Base-by-base conservation (phyloP, 1,139 yeast genomes). In the Saccharomycopsis crataegensis region DNA sequence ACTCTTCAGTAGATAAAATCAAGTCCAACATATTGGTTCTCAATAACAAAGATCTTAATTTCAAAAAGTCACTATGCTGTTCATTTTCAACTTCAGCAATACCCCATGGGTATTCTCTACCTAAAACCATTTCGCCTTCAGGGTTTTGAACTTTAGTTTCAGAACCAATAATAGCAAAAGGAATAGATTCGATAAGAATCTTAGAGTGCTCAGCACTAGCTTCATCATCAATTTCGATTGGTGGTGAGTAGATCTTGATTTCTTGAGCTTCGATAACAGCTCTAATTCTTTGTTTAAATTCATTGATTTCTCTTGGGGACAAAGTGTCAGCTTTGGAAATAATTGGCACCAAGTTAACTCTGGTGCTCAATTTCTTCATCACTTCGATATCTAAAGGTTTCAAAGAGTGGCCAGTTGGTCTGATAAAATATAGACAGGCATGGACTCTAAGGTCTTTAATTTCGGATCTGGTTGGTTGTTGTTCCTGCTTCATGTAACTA, bases 21-120 rank as follows among this genome's bases (percentile, higher is more conserved):
- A 93, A 77, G 69, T 93, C 99, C 66, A 94, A 79, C 89, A 93
- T 81, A 71, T 93, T 93, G 33, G 96, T 88, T 72, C 99, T 85
- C 67, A 94, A 77, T 59, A 93, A 73, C 64, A 93, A 77, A 61
- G 91, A 81, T 71, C 99, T 84, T 65, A 93, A 78, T 70, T 90
- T 90, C 70, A 89, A 83, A 74, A 94, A 93, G 70, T 93, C 99
- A 72, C 97, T 91, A 68, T 93, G 98, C 58, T 79, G 78, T 66
- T 91, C 98, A 69, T 93, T 93, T 70, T 93, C 99, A 52, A 93
- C 96, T 70, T 93, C 98, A 51, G 93, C 98, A 53, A 88, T 76
- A 46, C 99, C 99, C 99, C 99, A 93, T 59, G 96, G 91, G 67
- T 93, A 93, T 68, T 88, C 88, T 71, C 99, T 84, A 48, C 96